Base-by-base conservation (phyloP, 2,329 filamentous ascomycete species). In the Neoarthrinium moseri region DNA sequence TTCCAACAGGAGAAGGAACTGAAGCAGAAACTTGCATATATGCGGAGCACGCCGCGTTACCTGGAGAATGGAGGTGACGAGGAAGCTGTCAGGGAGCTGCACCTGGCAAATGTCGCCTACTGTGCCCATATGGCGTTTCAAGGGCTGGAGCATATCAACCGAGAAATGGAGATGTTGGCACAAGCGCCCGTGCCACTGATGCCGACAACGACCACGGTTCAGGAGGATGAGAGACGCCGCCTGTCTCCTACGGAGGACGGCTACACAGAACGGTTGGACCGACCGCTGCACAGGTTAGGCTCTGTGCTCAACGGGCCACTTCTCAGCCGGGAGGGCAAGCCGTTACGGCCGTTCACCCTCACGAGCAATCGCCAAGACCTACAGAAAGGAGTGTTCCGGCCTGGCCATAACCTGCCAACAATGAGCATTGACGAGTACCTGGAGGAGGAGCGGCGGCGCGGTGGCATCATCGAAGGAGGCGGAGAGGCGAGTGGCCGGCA, bases 391-490 rank as follows among this genome's bases (percentile, higher is more conserved):
- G 92, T 99, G 1, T 99, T 99, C 68, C 80, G 89, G 45, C 83
- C 90, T 0, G 90, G 94, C 6, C 94, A 99, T 64, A 96, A 89
- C 67, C 71, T 99, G 48, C 94, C 94, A 1, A 97, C 94, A 3
- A 97, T 99, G 94, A 89, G 83, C 2, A 96, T 99, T 51, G 94
- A 99, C 57, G 94, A 99, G 70, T 99, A 97, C 61, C 74, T 99
- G 13, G 94, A 95, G 43, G 92, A 97, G 67, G 94, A 97, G 71
- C 80, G 80, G 60, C 79, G 81, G 54, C 76, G 88, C 51, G 94
- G 94, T 13, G 89, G 89, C 17, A 91, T 99, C 48, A 89, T 97
- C 45, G 87, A 96, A 61, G 94, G 91, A 27, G 91, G 91, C 23
- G 91, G 91, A 15, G 87, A 88, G 58, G 81, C 86, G 53, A 87